Evolutionary conservation across 305 asterid genomes (phyloP).

Genomic region (Striga hermonthica): DNA sequence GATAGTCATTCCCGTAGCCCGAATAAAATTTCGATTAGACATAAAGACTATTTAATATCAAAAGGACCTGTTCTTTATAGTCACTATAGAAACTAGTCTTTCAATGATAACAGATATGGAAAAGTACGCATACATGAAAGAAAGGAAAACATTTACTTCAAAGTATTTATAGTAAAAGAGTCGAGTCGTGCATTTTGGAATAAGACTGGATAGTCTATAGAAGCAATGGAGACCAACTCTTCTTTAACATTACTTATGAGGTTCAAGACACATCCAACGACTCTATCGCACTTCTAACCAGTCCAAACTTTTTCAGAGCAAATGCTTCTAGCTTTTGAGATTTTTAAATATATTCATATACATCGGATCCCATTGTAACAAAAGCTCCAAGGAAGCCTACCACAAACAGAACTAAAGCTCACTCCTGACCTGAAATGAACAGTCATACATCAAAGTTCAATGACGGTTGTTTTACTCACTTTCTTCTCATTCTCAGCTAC

Average conservation of each 20-base stretch:
- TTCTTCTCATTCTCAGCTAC: background rate
- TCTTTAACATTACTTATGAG: slow-evolving; percentile 5
- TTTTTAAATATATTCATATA: background rate
- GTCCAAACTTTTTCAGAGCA: slow-evolving; percentile 2
- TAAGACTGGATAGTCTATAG: background rate
- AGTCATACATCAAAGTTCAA: background rate
- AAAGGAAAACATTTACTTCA: too few species aligned
- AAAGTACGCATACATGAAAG: slow-evolving; percentile 11
- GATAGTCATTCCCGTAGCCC: too few species aligned
- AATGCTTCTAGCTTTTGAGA: background rate
- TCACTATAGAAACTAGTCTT: slow-evolving; percentile 3
- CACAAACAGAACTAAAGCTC: slow-evolving; percentile 9
- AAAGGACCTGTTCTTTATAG: too few species aligned
- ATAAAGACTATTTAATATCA: background rate
- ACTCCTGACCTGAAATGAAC: slow-evolving; percentile 7
- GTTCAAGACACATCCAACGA: slow-evolving; percentile 19
- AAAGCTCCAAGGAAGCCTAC: slow-evolving; percentile 1
- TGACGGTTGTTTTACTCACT: background rate
- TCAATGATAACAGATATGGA: background rate
- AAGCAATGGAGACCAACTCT: background rate
- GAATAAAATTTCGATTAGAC: background rate
- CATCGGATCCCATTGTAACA: slow-evolving; percentile 14
- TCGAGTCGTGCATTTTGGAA: slow-evolving; percentile 7
- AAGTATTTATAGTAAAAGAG: background rate
- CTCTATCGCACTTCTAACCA: background rate